Conservation (phyloP, 2,329 filamentous ascomycete genomes). For the Grosmannia serpens region DNA sequence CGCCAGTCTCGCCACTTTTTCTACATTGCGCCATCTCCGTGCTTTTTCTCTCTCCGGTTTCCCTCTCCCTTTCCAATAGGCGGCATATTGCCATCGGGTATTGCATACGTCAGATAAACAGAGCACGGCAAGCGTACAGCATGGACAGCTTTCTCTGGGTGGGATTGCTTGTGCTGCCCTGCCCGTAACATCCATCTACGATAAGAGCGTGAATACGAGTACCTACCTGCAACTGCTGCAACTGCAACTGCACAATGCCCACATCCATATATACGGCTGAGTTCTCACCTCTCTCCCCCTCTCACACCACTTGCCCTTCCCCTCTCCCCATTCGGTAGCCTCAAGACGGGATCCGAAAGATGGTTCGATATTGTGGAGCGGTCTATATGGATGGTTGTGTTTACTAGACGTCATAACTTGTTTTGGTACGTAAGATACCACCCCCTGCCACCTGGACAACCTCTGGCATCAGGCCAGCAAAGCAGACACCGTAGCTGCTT, state of each 20-base stretch:
- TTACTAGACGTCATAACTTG: background rate
- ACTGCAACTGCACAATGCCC: background rate
- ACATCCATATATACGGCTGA: background rate
- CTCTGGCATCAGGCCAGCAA: background rate
- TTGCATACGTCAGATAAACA: background rate
- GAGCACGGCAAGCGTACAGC: too few species aligned
- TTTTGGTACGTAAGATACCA: background rate
- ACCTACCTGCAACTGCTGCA: too few species aligned
- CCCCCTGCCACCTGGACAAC: background rate
- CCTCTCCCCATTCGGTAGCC: background rate
- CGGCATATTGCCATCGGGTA: too few species aligned
- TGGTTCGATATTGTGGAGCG: background rate
- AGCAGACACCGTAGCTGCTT: background rate
- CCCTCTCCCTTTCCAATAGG: background rate
- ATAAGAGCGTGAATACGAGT: too few species aligned
- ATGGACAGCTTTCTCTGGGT: too few species aligned
- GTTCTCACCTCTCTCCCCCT: background rate
- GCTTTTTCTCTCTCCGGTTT: background rate
- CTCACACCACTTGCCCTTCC: background rate
- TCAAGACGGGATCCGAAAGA: background rate
- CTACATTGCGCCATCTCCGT: background rate
- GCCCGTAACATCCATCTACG: too few species aligned
- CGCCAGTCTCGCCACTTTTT: constrained; percentile 2
- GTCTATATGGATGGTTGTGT: background rate
- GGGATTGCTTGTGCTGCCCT: too few species aligned